Evolutionary conservation across 2,329 filamentous ascomycete genomes (phyloP).

Genomic region (Dactylella cylindrospora): DNA sequence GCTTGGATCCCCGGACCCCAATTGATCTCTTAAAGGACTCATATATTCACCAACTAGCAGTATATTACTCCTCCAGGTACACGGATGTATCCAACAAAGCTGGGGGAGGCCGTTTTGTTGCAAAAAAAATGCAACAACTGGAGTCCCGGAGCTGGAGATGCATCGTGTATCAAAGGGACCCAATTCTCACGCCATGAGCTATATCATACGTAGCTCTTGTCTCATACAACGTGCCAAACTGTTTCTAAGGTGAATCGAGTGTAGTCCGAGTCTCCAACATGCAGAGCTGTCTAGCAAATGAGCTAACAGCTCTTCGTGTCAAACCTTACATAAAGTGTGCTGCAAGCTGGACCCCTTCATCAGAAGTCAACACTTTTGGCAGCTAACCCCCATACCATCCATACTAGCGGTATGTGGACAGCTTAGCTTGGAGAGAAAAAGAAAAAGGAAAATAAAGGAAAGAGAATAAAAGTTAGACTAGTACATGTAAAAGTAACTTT

Average conservation of each 20-base stretch:
- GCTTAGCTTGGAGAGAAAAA: too few species aligned
- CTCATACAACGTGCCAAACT: constrained; percentile 18
- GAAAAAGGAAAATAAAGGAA: too few species aligned
- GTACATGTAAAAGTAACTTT: too few species aligned
- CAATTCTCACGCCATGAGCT: constrained; percentile 7
- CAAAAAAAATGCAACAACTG: constrained; percentile 22
- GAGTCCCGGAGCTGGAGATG: too few species aligned
- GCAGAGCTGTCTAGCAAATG: constrained; percentile 34
- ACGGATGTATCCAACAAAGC: constrained; percentile 30
- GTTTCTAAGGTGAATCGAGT: constrained; percentile 38
- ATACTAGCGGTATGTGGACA: too few species aligned
- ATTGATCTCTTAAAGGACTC: too few species aligned
- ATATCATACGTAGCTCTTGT: constrained; percentile 30
- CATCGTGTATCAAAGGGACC: too few species aligned
- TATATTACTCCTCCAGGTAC: too few species aligned
- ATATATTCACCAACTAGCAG: too few species aligned
- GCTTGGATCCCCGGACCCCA: too few species aligned
- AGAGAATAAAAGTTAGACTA: too few species aligned
- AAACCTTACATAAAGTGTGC: constrained; percentile 41
- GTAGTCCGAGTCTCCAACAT: constrained; percentile 42
- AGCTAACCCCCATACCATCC: too few species aligned
- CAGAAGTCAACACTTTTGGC: constrained; percentile 32
- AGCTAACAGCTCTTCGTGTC: constrained; percentile 39
- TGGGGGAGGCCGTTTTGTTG: constrained; percentile 18
- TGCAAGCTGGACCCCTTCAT: constrained; percentile 26